Base-by-base conservation (phyloP, 108 stramenopile species). In the Skeletonema potamos region DNA sequence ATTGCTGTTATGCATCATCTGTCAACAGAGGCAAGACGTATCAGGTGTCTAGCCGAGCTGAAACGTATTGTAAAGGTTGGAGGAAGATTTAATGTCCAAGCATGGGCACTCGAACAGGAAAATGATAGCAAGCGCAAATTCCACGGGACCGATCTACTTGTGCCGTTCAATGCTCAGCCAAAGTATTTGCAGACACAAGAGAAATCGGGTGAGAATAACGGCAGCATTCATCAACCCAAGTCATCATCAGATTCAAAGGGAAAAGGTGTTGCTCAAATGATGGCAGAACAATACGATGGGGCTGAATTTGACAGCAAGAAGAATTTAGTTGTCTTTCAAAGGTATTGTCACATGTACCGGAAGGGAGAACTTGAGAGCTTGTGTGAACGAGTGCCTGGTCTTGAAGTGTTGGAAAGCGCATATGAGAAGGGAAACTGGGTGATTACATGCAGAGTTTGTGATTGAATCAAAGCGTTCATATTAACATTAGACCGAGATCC, bases 1-100 rank as follows among this genome's bases (percentile, higher is more conserved):
- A 97, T 99, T 66, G 99, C 99, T 28, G 99, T 99, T 29, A 79
- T 99, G 92, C 99, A 99, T 65, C 99, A 99, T 73, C 63, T 98
- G 58, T 93, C 94, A 41, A 97, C 97, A 9, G 77, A 33, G 39
- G 92, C 75, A 48, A 77, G 99, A 61, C 79, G 99, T 13, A 59
- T 94, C 11, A 85, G 87, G 41, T 95, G 93, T 70, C 74, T 99
- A 27, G 60, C 82, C 29, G 99, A 99, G 75, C 71, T 97, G 60
- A 66, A 60, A 27, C 83, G 98, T 15, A 82, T 98, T 32, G 84
- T 98, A 24, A 88, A 88, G 54, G 76, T 76, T 0, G 97, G 96
- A 37, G 98, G 97, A 6, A 59, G 66, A 60, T 87, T 94, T 39
- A 87, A 98, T 62, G 77, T 99, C 30, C 96, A 98, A 68, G 99